Evolutionary conservation across 1,284 basidiomycete species (phyloP).

Genomic region (Fomes fomentarius): DNA sequence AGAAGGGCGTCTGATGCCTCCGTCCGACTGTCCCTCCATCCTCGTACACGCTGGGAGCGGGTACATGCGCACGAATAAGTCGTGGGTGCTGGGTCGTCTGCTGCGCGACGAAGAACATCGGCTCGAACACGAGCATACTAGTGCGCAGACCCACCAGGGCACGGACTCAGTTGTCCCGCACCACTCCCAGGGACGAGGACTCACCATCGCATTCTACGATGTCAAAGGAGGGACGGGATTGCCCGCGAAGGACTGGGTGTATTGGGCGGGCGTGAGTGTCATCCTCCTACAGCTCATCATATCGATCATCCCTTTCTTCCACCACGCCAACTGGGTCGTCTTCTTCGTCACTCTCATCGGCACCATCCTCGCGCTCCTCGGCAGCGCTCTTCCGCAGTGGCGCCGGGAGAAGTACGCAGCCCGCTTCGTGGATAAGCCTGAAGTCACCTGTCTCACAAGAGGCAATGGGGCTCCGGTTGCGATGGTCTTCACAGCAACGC

Average conservation of each 20-base stretch:
- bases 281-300: constrained; percentile 30
- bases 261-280: constrained; percentile 22
- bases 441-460: constrained; percentile 29
- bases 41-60: constrained; percentile 30
- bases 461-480: constrained; percentile 31
- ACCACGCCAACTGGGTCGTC: constrained; percentile 28
- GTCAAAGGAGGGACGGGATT: constrained; percentile 11
- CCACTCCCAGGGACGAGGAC: constrained; percentile 4
- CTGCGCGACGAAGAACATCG: constrained; percentile 27
- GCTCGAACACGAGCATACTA: neutral
- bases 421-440: constrained; percentile 19
- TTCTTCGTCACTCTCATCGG: constrained; percentile 31
- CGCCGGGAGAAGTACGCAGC: constrained; percentile 29
- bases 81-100: constrained; percentile 34
- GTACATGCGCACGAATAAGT: constrained; percentile 26
- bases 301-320: constrained; percentile 27
- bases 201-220: constrained; percentile 19
- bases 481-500: constrained; percentile 30
- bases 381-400: constrained; percentile 34
- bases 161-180: neutral
- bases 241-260: constrained; percentile 31
- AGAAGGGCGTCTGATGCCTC: constrained; percentile 30
- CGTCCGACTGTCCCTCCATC: constrained; percentile 27
- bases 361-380: constrained; percentile 25
- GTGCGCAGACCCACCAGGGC: neutral